phyloP scores from a whole-genome alignment of 1,284 basidiomycete species.

The Puccinia novopanici region DNA sequence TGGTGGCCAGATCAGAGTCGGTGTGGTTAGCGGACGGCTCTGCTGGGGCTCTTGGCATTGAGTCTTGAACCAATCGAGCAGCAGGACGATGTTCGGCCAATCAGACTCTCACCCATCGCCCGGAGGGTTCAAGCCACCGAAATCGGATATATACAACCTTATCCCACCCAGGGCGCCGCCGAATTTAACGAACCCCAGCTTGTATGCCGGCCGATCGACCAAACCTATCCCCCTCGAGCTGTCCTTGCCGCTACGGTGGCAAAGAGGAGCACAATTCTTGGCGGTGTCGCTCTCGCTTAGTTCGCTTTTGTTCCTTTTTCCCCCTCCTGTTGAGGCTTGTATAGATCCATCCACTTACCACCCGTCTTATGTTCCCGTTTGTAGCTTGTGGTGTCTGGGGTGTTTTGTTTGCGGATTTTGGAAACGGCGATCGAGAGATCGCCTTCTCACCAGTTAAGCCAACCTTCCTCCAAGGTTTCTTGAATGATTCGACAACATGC shows the following conservation, averaged over 20 bases:
- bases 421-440: slow-evolving; percentile 44
- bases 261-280: slow-evolving; percentile 48
- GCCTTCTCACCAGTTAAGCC: slow-evolving; percentile 48
- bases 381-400: slow-evolving; percentile 39
- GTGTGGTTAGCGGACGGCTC: too few species aligned
- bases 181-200: slow-evolving; percentile 38
- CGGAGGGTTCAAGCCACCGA: neutral
- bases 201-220: slow-evolving; percentile 39
- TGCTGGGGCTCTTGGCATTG: too few species aligned
- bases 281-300: slow-evolving; percentile 34
- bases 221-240: slow-evolving; percentile 43
- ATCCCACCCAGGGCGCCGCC: slow-evolving; percentile 19
- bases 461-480: neutral
- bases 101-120: neutral
- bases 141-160: slow-evolving; percentile 14
- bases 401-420: slow-evolving; percentile 48
- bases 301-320: neutral
- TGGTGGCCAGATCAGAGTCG: too few species aligned
- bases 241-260: slow-evolving; percentile 37
- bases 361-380: too few species aligned
- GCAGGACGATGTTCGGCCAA: too few species aligned
- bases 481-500: neutral
- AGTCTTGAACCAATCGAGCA: too few species aligned
- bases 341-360: neutral
- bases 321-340: neutral